Conservation (phyloP, 208 protist genomes). For the Trypanosomatidae sp. region DNA sequence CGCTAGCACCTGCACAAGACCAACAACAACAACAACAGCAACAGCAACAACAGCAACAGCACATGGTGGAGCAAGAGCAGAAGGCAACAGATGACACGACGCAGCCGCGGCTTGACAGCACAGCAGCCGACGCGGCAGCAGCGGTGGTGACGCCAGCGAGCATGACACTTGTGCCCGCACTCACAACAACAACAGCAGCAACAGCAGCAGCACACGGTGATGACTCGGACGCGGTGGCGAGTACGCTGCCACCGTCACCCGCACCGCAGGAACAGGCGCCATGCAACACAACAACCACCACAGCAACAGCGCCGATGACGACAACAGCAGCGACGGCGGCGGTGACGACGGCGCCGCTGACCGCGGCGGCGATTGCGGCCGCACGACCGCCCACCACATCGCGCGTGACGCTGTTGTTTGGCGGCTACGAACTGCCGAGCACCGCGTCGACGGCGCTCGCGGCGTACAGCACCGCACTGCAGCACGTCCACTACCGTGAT, state of each 20-base stretch:
- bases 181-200: no score
- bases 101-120: no score
- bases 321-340: background rate
- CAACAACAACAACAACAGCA: background rate
- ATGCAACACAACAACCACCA: no score
- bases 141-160: no score
- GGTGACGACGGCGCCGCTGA: background rate
- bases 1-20: no score
- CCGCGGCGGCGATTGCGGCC: background rate
- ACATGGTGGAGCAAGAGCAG: background rate
- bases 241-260: no score
- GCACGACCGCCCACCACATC: background rate
- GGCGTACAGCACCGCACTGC: background rate
- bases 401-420: constrained; percentile 3
- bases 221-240: no score
- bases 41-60: background rate
- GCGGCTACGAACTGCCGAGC: constrained; percentile 1
- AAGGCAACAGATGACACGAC: no score
- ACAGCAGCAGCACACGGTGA: no score
- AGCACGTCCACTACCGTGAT: background rate
- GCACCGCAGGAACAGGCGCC: no score
- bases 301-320: background rate
- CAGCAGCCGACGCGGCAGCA: no score
- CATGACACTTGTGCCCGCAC: no score
- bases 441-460: background rate